These are phyloP conservation scores for Schizonepeta tenuifolia DNA, from an alignment of 257 asterid species.

Conservation along the genomic window DNA sequence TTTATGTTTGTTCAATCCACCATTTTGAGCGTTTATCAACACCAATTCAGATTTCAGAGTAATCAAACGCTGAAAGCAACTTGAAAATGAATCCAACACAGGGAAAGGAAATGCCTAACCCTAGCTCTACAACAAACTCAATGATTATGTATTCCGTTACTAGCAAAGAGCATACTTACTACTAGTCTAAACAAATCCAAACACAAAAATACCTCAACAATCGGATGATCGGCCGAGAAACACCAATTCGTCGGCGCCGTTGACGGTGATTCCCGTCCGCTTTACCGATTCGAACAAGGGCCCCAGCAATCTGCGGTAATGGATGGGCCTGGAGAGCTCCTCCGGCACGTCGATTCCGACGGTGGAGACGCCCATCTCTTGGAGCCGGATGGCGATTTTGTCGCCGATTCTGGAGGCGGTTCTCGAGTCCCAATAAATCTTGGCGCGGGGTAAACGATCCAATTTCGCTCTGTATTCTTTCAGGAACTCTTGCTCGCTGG, in stretches of 20 bases:
- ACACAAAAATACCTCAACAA: constrained; percentile 8
- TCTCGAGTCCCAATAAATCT: constrained; percentile 54
- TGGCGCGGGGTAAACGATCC: constrained; percentile 62
- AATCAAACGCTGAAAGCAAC: background rate
- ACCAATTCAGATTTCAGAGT: too few species aligned
- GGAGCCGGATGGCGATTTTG: constrained; percentile 59
- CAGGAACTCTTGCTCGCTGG: constrained; percentile 68
- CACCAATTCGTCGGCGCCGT: constrained; percentile 57
- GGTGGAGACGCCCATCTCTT: constrained; percentile 47
- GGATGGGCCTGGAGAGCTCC: constrained; percentile 59
- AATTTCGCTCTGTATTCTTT: constrained; percentile 56
- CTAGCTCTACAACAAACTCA: background rate
- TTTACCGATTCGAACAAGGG: constrained; percentile 62
- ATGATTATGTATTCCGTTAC: background rate
- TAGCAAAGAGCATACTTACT: background rate
- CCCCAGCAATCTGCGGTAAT: constrained; percentile 56
- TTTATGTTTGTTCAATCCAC: too few species aligned
- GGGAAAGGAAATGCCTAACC: background rate
- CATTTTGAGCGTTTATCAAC: too few species aligned
- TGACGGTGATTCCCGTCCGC: constrained; percentile 56
- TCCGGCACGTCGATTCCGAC: constrained; percentile 62
- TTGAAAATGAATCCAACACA: background rate
- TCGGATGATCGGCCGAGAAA: constrained; percentile 45
- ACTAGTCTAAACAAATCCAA: too few species aligned
- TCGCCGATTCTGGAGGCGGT: constrained; percentile 70